Base-by-base conservation (phyloP, 352 stramenopile genomes). In the Globisporangium uncinulatum region DNA sequence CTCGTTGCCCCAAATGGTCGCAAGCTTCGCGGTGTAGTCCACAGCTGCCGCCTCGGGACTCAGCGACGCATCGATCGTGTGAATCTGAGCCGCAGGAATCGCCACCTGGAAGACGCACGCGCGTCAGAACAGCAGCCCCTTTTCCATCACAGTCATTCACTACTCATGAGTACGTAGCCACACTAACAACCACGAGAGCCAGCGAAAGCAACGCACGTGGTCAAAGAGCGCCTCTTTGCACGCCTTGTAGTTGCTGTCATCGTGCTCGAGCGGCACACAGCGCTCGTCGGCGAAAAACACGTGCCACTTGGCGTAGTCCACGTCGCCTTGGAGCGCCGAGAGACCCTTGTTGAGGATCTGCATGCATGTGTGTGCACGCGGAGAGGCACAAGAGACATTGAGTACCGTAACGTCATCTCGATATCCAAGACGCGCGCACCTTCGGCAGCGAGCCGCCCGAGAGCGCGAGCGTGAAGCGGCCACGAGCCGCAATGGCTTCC, bases 231-330 rank as follows among this genome's bases (percentile, higher is more conserved):
- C 74, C 32, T 89, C 70, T 55, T 93, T 87, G 73, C 96, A 96
- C 0, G 92, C 86, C 61, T 96, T 91, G 70, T 96, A 93, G 80
- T 99, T 99, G 65, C 91, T 98, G 76, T 99, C 96, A 17, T 79
- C 73, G 75, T 97, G 59, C 54, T 96, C 81, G 20, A 94, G 71
- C 9, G 86, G 69, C 32, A 99, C 97, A 61, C 92, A 98, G 61
- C 97, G 90, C 74, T 99, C 97, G 70, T 99, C 97, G 3, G 96
- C 95, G 64, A 99, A 97, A 67, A 97, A 95, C n/a, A 99, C 87
- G 59, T 98, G 90, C 93, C 96, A 99, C 62, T 97, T 97, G 49
- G 86, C 80, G 69, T 96, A 99, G 57, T 98, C 86, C 31, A 98
- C 70, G 57, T 81, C 76, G 41, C 74, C 69, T 46, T 92, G 80